Evolutionary conservation across 2,329 filamentous ascomycete species (phyloP), one percentile per base, ranked within the genome.

Genomic region (Xylariaceae sp.): DNA sequence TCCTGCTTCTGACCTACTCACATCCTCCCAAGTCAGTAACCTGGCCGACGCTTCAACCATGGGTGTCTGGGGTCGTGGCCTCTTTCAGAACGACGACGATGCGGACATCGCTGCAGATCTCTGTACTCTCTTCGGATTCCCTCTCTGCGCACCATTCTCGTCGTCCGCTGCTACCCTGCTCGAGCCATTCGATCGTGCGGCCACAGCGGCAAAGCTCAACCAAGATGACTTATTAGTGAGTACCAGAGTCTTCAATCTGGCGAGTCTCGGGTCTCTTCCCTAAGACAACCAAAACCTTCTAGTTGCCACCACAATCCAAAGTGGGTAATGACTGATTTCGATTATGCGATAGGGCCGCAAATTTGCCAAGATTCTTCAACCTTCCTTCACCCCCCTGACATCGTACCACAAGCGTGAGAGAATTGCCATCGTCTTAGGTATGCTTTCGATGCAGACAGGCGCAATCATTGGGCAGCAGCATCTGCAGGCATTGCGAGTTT

Each of bases 1-100:
- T 27, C 22, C 4, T 27, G 22, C 22, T 27, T 27, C 22, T 27
- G 4, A 7, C 22, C 4, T 27, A 7, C 22, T 7, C 22, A 27
- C 22, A 7, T 27, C 22, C 7, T 7, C 22, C 22, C 22, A 27
- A 27, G 22, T 4, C 22, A 27, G 7, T 27, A 27, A 27, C 4
- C 22, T 27, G 4, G 22, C 7, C 7, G 7, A 27, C 22, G 7
- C 7, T 27, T 7, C 22, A 4, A 27, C 22, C 22, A 60, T 58
- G 57, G 44, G 17, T 46, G 17, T 18, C 36, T 60, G 58, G 58
- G 58, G 55, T 31, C 45, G 31, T 42, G 53, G 58, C 39, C 49
- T 61, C 12, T 18, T 60, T 11, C 58, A 61, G 44, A 56, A 48
- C 0, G 51, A 58, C 17, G 53, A 58, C 14, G 60, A 60, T 52